Percentiles rank a stretch among this genome's conserved stretches.
Evolutionary conservation across 805 yeast genomes (phyloP).

Genomic region (Tetrapisispora taiwanensis): DNA sequence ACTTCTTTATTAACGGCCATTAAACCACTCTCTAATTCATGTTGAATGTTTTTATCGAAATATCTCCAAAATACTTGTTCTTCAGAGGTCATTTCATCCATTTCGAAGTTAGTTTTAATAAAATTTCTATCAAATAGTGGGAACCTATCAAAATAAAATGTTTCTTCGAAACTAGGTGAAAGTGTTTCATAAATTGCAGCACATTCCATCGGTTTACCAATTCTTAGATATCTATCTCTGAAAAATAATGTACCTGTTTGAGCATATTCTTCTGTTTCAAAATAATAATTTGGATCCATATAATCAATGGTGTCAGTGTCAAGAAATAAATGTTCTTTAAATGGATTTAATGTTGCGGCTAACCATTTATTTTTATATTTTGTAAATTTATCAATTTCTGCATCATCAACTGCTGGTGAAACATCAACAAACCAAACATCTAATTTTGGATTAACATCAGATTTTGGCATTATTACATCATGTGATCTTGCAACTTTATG

Average conservation of each 20-base stretch:
- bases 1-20: conserved; percentile 30
- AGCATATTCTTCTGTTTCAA: conserved; percentile 14
- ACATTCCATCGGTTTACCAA: conserved; percentile 22
- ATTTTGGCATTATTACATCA: conserved; percentile 2
- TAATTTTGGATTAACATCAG: neutral
- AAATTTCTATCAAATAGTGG: conserved; percentile 6
- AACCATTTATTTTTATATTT: conserved; percentile 32
- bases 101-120: conserved; percentile 5
- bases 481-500: conserved; percentile 25
- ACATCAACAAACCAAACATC: conserved; percentile 32
- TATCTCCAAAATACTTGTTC: conserved; percentile 31
- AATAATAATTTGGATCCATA: conserved; percentile 30
- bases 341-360: conserved; percentile 40
- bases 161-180: conserved; percentile 37
- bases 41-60: conserved; percentile 34
- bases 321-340: conserved; percentile 38
- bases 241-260: conserved; percentile 9
- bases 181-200: conserved; percentile 38
- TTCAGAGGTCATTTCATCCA: conserved; percentile 16
- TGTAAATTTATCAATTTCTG: conserved; percentile 19
- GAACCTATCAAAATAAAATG: conserved; percentile 29
- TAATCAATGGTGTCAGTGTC: conserved; percentile 44
- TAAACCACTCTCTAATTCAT: conserved; percentile 41
- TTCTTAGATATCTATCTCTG: conserved; percentile 4
- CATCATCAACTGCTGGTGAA: conserved; percentile 14